These are phyloP conservation scores for Vaccinium vitisidaea DNA, from an alignment of 148 eudicot genomes.

Conservation along the genomic window DNA sequence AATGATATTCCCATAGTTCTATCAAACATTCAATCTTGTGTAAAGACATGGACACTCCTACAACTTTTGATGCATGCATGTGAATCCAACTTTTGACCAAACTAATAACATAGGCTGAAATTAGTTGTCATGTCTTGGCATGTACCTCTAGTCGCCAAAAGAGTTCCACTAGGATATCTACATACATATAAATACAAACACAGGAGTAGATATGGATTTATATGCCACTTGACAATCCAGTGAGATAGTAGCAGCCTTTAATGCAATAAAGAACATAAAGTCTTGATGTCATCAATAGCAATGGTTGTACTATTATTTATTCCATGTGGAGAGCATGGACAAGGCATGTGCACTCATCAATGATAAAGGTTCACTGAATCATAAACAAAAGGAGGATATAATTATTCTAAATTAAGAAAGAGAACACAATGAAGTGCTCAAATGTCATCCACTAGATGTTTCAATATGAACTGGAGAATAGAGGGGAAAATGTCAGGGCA, in stretches of 20 bases:
- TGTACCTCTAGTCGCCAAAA: neutral
- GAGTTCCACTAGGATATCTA: neutral
- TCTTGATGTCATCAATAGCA: neutral
- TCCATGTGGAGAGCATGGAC: conserved; percentile 4
- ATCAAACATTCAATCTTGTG: neutral
- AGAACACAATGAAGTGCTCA: neutral
- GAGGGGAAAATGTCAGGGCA: neutral
- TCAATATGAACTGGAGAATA: neutral
- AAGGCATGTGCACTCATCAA: conserved; percentile 13
- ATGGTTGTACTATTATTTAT: neutral
- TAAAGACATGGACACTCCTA: neutral
- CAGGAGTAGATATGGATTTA: neutral
- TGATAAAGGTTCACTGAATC: neutral
- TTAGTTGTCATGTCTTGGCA: neutral
- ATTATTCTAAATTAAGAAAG: neutral
- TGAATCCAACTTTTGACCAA: neutral
- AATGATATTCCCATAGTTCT: too few relatives aligned
- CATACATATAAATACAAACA: neutral
- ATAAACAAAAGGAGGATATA: neutral
- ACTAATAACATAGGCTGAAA: neutral
- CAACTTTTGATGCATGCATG: conserved; percentile 10
- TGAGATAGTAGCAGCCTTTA: conserved; percentile 1
- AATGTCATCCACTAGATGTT: neutral
- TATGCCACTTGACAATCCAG: neutral
- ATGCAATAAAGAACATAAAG: neutral